A percentile compares a stretch with the other conserved stretches of the same genome.
These are phyloP conservation scores for Tetraselmis striata DNA, from an alignment of 139 green algal species.

Conservation along the genomic window DNA sequence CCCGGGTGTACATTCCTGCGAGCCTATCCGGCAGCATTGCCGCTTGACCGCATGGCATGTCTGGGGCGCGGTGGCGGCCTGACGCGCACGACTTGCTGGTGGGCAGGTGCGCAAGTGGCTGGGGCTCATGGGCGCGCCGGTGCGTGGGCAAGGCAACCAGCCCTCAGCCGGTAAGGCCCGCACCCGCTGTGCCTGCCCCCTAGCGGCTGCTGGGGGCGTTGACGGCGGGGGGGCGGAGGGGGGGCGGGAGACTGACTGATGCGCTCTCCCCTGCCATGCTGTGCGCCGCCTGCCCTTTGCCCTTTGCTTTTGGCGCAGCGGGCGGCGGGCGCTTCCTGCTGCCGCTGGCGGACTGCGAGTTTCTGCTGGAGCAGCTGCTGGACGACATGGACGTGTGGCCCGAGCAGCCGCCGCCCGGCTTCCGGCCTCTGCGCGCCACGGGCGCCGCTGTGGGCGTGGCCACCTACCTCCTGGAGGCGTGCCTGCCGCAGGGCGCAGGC, in stretches of 20 bases:
- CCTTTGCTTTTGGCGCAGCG: no score
- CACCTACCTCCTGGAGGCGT: constrained; percentile 31
- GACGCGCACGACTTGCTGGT: neutral
- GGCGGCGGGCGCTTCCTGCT: constrained; percentile 34
- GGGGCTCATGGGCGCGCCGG: constrained; percentile 7
- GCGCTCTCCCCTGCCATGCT: no score
- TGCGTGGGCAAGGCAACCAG: neutral
- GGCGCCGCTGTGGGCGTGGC: constrained; percentile 48
- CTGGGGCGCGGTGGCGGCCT: neutral
- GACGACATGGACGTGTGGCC: constrained; percentile 29
- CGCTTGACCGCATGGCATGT: neutral
- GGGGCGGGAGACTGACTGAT: no score
- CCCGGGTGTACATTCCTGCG: no score
- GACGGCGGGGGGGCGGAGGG: no score
- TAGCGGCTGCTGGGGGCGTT: constrained; percentile 5
- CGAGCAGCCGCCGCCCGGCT: neutral
- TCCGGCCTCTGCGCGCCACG: constrained; percentile 33
- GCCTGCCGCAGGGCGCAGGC: constrained; percentile 10
- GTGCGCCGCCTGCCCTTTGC: no score
- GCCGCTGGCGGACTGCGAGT: constrained; percentile 41
- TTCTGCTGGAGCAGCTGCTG: constrained; percentile 27
- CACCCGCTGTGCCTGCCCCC: neutral
- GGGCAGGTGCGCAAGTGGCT: constrained; percentile 22
- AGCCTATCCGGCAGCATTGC: no score
- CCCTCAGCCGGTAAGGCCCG: neutral